phyloP scores from a whole-genome alignment of 805 yeast species.

The Candida sphagnicola region DNA sequence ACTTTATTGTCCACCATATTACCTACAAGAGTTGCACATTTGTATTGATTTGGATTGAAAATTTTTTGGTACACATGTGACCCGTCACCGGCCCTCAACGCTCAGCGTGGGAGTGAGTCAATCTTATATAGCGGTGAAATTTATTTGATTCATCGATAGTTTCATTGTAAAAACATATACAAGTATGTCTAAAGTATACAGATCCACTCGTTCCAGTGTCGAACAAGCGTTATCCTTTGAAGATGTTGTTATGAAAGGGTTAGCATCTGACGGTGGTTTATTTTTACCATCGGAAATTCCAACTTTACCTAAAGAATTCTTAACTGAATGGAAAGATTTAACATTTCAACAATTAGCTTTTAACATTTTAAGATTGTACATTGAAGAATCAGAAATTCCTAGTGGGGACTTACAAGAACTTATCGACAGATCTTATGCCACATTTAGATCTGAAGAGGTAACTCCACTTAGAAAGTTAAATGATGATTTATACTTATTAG shows the following conservation, averaged over 20 bases:
- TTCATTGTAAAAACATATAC: neutral
- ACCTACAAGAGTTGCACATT: too few species aligned
- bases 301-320: constrained; percentile 50
- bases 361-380: constrained; percentile 78
- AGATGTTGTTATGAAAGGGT: constrained; percentile 81
- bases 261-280: constrained; percentile 96
- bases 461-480: constrained; percentile 78
- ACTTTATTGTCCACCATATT: too few species aligned
- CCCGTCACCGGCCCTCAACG: too few species aligned
- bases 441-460: constrained; percentile 83
- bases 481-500: constrained; percentile 68
- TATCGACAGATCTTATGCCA: constrained; percentile 73
- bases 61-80: too few species aligned
- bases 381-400: constrained; percentile 69
- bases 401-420: constrained; percentile 60
- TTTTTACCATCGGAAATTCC: constrained; percentile 87
- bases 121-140: neutral
- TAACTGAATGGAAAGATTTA: constrained; percentile 65
- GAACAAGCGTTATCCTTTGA: constrained; percentile 60
- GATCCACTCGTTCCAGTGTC: constrained; percentile 71
- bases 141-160: neutral
- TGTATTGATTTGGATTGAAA: too few species aligned
- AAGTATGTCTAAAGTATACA: constrained; percentile 51
- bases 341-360: constrained; percentile 85
- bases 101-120: too few species aligned